Base-by-base conservation (phyloP, 2,329 filamentous ascomycete species). In the Colletotrichum sp. region DNA sequence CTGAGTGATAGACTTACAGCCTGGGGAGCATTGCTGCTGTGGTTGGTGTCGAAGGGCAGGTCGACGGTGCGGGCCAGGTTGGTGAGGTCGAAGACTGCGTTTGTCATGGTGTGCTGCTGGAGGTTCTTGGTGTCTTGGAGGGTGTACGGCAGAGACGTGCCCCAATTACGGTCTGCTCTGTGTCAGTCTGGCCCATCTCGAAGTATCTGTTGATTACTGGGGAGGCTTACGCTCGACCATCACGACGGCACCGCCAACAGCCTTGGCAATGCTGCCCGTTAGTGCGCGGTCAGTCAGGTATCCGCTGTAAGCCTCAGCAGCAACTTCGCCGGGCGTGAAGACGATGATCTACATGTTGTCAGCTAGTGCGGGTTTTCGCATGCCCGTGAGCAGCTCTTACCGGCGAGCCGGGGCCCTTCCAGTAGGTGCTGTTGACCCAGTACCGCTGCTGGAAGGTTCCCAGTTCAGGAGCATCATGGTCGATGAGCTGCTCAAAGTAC, bases 121-220 rank as follows among this genome's bases (percentile, higher is more conserved):
- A 93, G 81, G 52, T 88, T 91, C 77, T 89, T 85, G 2, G 89
- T 88, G 0, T 87, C 89, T 48, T 91, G 83, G 16, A 87, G 81
- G 10, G 83, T 78, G 77, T 87, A 92, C 1, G 91, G 90, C 4
- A 87, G 87, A 8, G 89, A 92, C 18, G 86, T 84, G 6, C 91
- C 91, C 87, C 88, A 92, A 81, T 90, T 92, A 14, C 90, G 87
- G 79, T 92, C 87, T 89, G 48, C n/a, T 6, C 26, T 7, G 16
- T 4, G 24, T 69, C 34, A 43, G 67, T 14, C 32, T 4, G 4
- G 7, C 63, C 24, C 61, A 57, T 70, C 21, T 16, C 34, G 52
- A 2, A 26, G 16, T 7, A 26, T 16, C 7, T 65, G 21, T 16
- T 16, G n/a, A 79, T 61, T 32, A 61, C 24, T 14, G 32, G n/a